These are phyloP conservation scores for Syzygium grande DNA, from an alignment of 345 rosid genomes.

Conservation along the genomic window DNA sequence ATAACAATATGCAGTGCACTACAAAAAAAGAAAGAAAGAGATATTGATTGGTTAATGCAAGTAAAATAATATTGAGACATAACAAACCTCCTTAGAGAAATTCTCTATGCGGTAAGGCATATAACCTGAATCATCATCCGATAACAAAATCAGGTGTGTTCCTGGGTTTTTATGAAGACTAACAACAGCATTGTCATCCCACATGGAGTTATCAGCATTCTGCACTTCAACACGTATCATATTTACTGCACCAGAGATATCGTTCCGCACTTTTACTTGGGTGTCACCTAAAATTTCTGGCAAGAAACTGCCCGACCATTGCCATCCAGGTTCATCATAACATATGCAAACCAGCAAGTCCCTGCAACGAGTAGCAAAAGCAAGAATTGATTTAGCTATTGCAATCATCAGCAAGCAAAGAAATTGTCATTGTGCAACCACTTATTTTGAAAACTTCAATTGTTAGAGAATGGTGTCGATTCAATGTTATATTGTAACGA, in stretches of 20 bases:
- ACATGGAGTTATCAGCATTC: slow-evolving; percentile 70
- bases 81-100: slow-evolving; percentile 86
- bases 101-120: slow-evolving; percentile 97
- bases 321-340: slow-evolving; percentile 92
- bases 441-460: neutral
- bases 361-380: slow-evolving; percentile 33
- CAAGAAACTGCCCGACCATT: slow-evolving; percentile 96
- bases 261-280: slow-evolving; percentile 83
- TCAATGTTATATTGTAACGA: neutral
- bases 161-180: slow-evolving; percentile 70
- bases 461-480: neutral
- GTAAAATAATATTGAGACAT: neutral
- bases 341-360: slow-evolving; percentile 74
- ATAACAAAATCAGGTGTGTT: slow-evolving; percentile 79
- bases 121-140: slow-evolving; percentile 85
- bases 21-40: neutral
- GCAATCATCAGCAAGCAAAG: neutral
- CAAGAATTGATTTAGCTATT: neutral
- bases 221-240: slow-evolving; percentile 92
- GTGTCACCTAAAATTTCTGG: slow-evolving; percentile 95
- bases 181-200: slow-evolving; percentile 69
- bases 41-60: neutral
- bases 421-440: neutral
- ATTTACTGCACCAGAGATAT: slow-evolving; percentile 51
- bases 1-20: neutral